Evolutionary conservation across 2,329 filamentous ascomycete genomes (phyloP), one percentile per base, ranked within the genome.

Genomic region (Aspergillus luchuensis): DNA sequence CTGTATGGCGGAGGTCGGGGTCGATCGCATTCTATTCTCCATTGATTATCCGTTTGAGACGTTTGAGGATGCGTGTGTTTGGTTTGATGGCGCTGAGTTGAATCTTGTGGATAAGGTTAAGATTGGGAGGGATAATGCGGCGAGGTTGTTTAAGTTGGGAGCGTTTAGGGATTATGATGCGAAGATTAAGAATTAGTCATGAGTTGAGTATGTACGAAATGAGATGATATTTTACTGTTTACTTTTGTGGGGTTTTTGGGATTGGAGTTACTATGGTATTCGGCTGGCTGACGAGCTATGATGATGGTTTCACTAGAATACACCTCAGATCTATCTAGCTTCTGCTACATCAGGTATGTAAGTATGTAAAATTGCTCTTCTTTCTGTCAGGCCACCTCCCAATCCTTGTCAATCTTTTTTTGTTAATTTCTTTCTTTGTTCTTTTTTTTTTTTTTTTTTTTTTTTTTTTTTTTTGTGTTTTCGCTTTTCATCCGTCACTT

Each of bases 81-180:
- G 78, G 78, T 79, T 77, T 66, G 79, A 80, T 67, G 63, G 67
- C 11, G 68, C 71, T 11, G 76, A 78, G 66, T 69, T 79, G 68
- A 76, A 75, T 25, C 68, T 71, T 7, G 66, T 65, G 1, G 77
- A 75, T 62, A 69, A 72, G 43, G 65, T 70, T 63, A 79, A 79
- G 69, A 80, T 82, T 69, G 80, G 79, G 4, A 70, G 78, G 61
- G 79, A 80, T 57, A 81, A 82, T 69, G 79, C 80, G 47, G 80
- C 79, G 74, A 74, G 65, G 56, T 54, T 82, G 58, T 79, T 81
- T 38, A 68, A 77, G 62, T 55, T 77, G 56, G 70, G 68, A 33
- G 36, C 59, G 28, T 76, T 74, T 57, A 72, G 74, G 65, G 74
- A 76, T 68, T 69, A 66, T 33, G 63, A 62, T 33, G 70, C 72